These are phyloP conservation scores for Prosopis cineraria DNA, from an alignment of 306 rosid species.

Conservation along the genomic window DNA sequence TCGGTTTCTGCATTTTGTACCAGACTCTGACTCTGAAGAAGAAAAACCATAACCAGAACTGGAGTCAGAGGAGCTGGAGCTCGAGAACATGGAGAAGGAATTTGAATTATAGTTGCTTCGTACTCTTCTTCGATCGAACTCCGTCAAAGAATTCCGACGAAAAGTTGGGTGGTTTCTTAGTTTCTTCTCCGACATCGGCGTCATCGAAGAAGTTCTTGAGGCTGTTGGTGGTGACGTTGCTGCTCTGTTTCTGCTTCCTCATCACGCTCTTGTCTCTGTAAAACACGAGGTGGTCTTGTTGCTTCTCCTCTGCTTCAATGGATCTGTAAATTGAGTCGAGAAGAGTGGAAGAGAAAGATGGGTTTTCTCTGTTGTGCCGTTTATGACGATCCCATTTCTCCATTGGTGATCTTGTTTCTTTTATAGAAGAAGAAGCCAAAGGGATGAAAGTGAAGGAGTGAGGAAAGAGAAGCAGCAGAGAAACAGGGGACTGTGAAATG, in stretches of 20 bases:
- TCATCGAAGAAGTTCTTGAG: conserved; percentile 25
- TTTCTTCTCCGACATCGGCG: conserved; percentile 34
- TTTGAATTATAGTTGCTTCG: conserved; percentile 40
- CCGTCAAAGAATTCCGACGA: conserved; percentile 67
- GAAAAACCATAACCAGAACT: conserved; percentile 80
- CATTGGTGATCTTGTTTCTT: conserved; percentile 43
- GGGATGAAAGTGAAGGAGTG: background rate
- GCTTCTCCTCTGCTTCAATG: conserved; percentile 50
- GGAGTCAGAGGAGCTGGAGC: conserved; percentile 85
- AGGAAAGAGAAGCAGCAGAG: background rate
- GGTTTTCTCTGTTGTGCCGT: conserved; percentile 65
- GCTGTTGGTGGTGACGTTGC: background rate
- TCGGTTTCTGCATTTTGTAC: conserved; percentile 59
- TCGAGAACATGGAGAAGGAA: conserved; percentile 56
- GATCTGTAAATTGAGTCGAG: conserved; percentile 90
- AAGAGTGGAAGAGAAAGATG: conserved; percentile 91
- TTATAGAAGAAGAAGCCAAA: conserved; percentile 19
- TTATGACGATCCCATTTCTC: conserved; percentile 57
- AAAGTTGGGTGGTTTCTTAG: conserved; percentile 38
- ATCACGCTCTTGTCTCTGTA: conserved; percentile 55
- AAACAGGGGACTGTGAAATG: conserved; percentile 48
- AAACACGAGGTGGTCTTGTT: conserved; percentile 43
- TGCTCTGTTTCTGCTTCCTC: conserved; percentile 52
- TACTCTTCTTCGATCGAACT: conserved; percentile 55
- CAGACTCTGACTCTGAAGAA: conserved; percentile 81